Evolutionary conservation across 2,329 filamentous ascomycete genomes (phyloP).

Genomic region (Helicocarpus griseus): DNA sequence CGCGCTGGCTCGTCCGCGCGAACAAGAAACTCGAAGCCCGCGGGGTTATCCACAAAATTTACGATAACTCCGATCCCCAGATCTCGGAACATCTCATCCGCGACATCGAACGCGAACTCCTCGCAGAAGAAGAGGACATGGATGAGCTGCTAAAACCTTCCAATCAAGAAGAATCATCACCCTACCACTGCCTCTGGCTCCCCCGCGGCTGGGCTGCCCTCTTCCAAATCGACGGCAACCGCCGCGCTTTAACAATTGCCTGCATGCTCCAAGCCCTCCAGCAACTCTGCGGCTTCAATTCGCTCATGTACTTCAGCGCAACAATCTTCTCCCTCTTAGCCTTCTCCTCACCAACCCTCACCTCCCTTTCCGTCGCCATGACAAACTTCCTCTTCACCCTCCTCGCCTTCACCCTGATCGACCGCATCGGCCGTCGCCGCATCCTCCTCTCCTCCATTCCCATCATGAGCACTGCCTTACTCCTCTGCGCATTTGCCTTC

Average conservation of each 20-base stretch:
- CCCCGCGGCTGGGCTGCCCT: constrained; percentile 16
- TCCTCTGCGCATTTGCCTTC: constrained; percentile 65
- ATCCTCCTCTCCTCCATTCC: constrained; percentile 78
- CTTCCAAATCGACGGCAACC: constrained; percentile 38
- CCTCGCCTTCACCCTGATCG: constrained; percentile 66
- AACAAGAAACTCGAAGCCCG: constrained; percentile 54
- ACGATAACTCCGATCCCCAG: constrained; percentile 40
- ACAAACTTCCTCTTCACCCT: constrained; percentile 76
- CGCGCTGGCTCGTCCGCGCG: constrained; percentile 71
- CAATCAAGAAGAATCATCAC: not conserved
- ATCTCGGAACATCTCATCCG: constrained; percentile 53
- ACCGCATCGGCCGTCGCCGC: constrained; percentile 65
- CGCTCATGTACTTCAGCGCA: constrained; percentile 83
- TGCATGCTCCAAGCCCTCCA: constrained; percentile 80
- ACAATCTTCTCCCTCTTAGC: constrained; percentile 71
- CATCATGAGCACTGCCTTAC: constrained; percentile 66
- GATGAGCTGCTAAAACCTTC: constrained; percentile 12
- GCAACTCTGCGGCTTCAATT: constrained; percentile 85
- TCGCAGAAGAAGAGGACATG: constrained; percentile 52
- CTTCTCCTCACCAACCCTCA: constrained; percentile 69
- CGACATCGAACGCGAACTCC: constrained; percentile 64
- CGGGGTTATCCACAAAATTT: constrained; percentile 55
- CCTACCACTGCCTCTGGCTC: not conserved
- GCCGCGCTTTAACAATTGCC: constrained; percentile 68
- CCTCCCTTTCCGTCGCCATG: constrained; percentile 67